Conservation (phyloP, 495 filamentous ascomycete species). For the Daldinia grandis region DNA sequence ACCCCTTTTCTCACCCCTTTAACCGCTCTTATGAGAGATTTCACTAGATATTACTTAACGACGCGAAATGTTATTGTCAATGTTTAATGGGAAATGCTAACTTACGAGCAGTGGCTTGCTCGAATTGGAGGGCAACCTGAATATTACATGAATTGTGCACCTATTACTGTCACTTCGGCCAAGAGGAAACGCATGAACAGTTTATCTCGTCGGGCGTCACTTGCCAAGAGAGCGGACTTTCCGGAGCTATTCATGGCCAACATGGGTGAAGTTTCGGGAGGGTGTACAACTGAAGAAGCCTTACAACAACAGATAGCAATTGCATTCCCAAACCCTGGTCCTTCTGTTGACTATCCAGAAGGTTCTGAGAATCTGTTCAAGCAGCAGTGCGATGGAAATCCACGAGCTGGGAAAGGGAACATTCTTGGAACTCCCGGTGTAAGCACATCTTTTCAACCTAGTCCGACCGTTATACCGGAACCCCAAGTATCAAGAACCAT, state of each 20-base stretch:
- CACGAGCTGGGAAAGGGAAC: slow-evolving; percentile 8
- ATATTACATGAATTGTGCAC: slow-evolving; percentile 90
- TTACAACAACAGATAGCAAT: slow-evolving; percentile 50
- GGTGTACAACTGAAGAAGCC: slow-evolving; percentile 48
- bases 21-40: too few species aligned
- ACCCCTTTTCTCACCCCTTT: neutral
- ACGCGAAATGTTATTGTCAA: neutral
- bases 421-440: neutral
- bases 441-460: slow-evolving; percentile 7
- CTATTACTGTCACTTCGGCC: slow-evolving; percentile 63
- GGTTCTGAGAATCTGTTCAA: slow-evolving; percentile 34
- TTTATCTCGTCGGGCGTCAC: slow-evolving; percentile 9
- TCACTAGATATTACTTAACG: too few species aligned
- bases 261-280: slow-evolving; percentile 28
- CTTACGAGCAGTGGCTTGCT: slow-evolving; percentile 28
- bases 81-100: slow-evolving; percentile 8
- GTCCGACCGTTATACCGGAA: neutral
- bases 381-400: slow-evolving; percentile 40
- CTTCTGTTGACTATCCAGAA: slow-evolving; percentile 39
- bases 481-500: neutral
- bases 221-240: slow-evolving; percentile 10
- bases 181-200: slow-evolving; percentile 15
- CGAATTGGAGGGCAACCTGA: slow-evolving; percentile 38
- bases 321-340: slow-evolving; percentile 38
- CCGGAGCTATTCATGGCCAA: slow-evolving; percentile 37